Conservation (phyloP, 2,329 filamentous ascomycete genomes). For the Diaporthe helianthi region DNA sequence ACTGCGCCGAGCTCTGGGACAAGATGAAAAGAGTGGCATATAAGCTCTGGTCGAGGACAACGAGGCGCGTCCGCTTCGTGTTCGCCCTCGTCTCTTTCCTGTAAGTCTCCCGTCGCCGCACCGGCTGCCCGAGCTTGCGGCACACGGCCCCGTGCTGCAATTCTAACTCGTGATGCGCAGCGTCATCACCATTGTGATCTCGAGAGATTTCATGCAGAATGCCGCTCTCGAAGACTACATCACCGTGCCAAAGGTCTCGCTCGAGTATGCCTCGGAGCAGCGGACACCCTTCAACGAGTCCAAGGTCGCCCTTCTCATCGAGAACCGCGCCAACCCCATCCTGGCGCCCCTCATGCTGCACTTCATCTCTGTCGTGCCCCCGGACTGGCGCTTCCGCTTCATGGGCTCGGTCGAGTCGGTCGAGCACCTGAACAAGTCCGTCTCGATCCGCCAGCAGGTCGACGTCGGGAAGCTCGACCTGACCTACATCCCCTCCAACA, state of each 20-base stretch:
- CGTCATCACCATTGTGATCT: constrained; percentile 25
- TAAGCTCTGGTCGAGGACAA: constrained; percentile 32
- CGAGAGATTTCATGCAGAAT: constrained; percentile 30
- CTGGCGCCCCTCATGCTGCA: constrained; percentile 58
- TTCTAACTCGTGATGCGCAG: constrained; percentile 21
- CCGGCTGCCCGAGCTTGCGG: neutral
- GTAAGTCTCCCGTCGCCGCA: constrained; percentile 18
- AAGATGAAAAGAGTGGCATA: constrained; percentile 27
- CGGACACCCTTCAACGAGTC: constrained; percentile 54
- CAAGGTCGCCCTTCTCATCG: constrained; percentile 61
- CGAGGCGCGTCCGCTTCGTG: constrained; percentile 31
- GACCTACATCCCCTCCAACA: constrained; percentile 55
- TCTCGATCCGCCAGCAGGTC: constrained; percentile 56
- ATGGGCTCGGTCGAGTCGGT: constrained; percentile 52
- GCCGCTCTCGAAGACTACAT: constrained; percentile 28
- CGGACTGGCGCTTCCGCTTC: constrained; percentile 62
- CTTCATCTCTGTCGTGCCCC: constrained; percentile 59
- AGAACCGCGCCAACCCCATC: constrained; percentile 54
- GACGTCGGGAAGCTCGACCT: constrained; percentile 60
- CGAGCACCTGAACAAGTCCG: constrained; percentile 41
- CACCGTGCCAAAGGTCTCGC: constrained; percentile 33
- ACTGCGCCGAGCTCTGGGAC: constrained; percentile 30
- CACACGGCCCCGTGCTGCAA: neutral
- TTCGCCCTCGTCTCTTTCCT: constrained; percentile 24
- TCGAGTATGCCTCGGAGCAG: constrained; percentile 33